Conservation (phyloP, 495 filamentous ascomycete species). For the Penicillium chermesinum region DNA sequence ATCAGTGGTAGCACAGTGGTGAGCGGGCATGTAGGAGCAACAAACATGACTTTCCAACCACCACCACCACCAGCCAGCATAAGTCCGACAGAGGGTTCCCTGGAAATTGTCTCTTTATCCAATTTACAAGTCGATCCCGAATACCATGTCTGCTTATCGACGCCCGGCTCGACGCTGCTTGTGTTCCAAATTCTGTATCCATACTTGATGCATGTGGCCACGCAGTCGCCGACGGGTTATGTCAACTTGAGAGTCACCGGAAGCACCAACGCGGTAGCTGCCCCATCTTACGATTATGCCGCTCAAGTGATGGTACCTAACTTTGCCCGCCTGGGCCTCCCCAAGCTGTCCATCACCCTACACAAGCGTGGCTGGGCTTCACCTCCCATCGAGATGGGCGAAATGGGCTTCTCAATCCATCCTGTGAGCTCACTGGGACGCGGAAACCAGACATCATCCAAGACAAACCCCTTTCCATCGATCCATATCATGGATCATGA, state of each 20-base stretch:
- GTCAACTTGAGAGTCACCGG: conserved; percentile 61
- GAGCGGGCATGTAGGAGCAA: conserved; percentile 52
- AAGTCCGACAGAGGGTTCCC: not conserved
- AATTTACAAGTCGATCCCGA: conserved; percentile 15
- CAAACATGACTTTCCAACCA: conserved; percentile 49
- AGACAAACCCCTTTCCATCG: conserved; percentile 32
- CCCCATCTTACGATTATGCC: conserved; percentile 72
- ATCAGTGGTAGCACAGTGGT: conserved; percentile 55
- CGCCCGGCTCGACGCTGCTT: conserved; percentile 51
- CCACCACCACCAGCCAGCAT: not conserved
- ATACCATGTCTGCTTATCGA: conserved; percentile 30
- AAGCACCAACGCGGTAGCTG: conserved; percentile 71
- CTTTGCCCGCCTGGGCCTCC: conserved; percentile 58
- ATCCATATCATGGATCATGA: conserved; percentile 20
- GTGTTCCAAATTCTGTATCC: conserved; percentile 81
- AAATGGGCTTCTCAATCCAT: conserved; percentile 53
- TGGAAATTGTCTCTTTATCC: conserved; percentile 4
- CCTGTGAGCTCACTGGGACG: conserved; percentile 34
- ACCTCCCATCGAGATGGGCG: conserved; percentile 53
- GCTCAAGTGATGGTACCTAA: conserved; percentile 69
- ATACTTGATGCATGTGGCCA: conserved; percentile 59
- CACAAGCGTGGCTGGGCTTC: conserved; percentile 62
- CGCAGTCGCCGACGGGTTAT: conserved; percentile 21
- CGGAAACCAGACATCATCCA: not conserved
- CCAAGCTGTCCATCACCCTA: conserved; percentile 50